Percentiles rank a stretch among this genome's conserved stretches.
Evolutionary conservation across 768 basidiomycete genomes (phyloP).

Genomic region (Tylopilus balloui): DNA sequence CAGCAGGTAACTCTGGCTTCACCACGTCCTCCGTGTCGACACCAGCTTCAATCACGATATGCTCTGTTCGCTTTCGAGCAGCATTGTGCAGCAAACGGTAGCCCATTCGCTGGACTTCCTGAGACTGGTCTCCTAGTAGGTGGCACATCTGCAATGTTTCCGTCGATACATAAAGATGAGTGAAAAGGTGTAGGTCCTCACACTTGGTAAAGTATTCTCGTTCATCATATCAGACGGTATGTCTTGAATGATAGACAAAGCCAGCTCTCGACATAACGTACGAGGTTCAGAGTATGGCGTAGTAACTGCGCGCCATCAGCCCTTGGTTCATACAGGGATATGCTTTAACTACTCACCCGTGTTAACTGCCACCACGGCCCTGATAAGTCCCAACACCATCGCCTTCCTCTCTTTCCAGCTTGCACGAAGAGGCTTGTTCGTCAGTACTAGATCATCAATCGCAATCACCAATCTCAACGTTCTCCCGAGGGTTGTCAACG

Average conservation of each 20-base stretch:
- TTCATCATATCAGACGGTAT: slow-evolving; percentile 60
- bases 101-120: slow-evolving; percentile 69
- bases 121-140: slow-evolving; percentile 60
- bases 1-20: slow-evolving; percentile 55
- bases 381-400: slow-evolving; percentile 52
- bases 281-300: slow-evolving; percentile 49
- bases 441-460: slow-evolving; percentile 63
- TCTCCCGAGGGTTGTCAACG: slow-evolving; percentile 61
- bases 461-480: slow-evolving; percentile 63
- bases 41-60: slow-evolving; percentile 82
- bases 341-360: slow-evolving; percentile 40
- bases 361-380: slow-evolving; percentile 52
- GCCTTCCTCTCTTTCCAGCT: slow-evolving; percentile 60
- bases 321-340: neutral
- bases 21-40: slow-evolving; percentile 62
- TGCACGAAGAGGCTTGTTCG: slow-evolving; percentile 70
- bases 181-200: slow-evolving; percentile 24
- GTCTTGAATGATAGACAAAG: slow-evolving; percentile 64
- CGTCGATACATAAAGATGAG: neutral
- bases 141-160: slow-evolving; percentile 62
- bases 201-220: slow-evolving; percentile 60
- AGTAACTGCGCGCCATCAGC: slow-evolving; percentile 4
- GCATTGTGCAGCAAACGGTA: slow-evolving; percentile 70
- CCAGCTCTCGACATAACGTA: slow-evolving; percentile 60
- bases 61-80: slow-evolving; percentile 70